Conservation (phyloP, 2,329 filamentous ascomycete genomes). For the Plectosphaerella sp. region DNA sequence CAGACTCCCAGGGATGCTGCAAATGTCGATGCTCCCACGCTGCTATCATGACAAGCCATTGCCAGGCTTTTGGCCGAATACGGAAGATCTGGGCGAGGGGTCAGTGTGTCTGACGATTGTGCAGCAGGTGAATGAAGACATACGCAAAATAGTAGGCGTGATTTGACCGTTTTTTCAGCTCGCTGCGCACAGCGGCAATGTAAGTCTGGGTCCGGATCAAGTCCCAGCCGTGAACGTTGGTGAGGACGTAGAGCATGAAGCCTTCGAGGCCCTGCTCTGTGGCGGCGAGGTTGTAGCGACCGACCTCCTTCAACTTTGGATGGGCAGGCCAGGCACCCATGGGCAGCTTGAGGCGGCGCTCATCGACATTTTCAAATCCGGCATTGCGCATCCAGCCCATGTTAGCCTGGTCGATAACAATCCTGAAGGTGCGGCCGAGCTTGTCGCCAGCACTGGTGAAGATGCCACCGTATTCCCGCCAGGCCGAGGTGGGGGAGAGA, state of each 20-base stretch:
- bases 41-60: no score
- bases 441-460: conserved; percentile 19
- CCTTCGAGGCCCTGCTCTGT: conserved; percentile 23
- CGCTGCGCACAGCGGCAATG: neutral
- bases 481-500: conserved; percentile 13
- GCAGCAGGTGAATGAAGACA: neutral
- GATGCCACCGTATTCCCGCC: conserved; percentile 13
- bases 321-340: conserved; percentile 43
- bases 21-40: no score
- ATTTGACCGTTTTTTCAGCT: conserved; percentile 1
- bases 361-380: conserved; percentile 33
- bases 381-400: conserved; percentile 22
- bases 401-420: conserved; percentile 10
- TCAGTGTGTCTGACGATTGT: no score
- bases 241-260: conserved; percentile 5
- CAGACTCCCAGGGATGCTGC: no score
- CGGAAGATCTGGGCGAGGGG: no score
- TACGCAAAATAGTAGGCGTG: conserved; percentile 1
- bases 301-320: conserved; percentile 36
- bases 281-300: conserved; percentile 22
- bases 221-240: neutral
- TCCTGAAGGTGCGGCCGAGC: conserved; percentile 19
- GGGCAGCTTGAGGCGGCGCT: conserved; percentile 35
- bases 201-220: neutral
- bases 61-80: no score